A percentile compares a stretch with the other conserved stretches of the same genome.
phyloP scores from a whole-genome alignment of 2,329 filamentous ascomycete species.

The Claviceps digitariae region DNA sequence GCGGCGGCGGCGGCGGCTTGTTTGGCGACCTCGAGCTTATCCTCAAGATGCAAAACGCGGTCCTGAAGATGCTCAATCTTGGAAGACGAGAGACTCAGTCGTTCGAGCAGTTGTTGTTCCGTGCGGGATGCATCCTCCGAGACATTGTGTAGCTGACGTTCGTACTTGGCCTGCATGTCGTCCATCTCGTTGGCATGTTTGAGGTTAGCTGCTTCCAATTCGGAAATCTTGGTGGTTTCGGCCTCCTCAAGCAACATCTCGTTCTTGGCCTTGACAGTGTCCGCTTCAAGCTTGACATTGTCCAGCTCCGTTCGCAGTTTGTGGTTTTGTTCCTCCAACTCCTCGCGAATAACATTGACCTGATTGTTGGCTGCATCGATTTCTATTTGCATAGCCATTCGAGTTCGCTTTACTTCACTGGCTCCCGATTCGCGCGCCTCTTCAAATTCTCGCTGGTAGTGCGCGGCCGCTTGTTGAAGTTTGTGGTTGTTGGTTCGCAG shows the following conservation, averaged over 20 bases:
- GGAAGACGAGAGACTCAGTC: conserved; percentile 67
- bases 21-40: conserved; percentile 81
- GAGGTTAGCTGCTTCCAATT: conserved; percentile 34
- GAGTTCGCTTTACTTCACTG: conserved; percentile 68
- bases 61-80: conserved; percentile 80
- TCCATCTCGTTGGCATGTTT: conserved; percentile 59
- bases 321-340: conserved; percentile 66
- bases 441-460: conserved; percentile 69
- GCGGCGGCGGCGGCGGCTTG: conserved; percentile 75
- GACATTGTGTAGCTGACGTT: conserved; percentile 57
- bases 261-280: conserved; percentile 66
- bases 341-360: conserved; percentile 68
- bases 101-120: conserved; percentile 69
- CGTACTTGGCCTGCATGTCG: conserved; percentile 62
- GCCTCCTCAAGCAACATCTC: conserved; percentile 79
- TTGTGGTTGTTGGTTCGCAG: conserved; percentile 55
- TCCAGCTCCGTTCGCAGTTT: conserved; percentile 65
- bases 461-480: conserved; percentile 53
- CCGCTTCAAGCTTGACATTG: conserved; percentile 61
- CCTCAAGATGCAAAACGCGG: conserved; percentile 70
- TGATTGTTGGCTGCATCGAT: conserved; percentile 75
- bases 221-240: conserved; percentile 50
- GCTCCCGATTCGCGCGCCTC: conserved; percentile 70
- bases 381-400: conserved; percentile 65
- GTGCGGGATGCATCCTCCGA: conserved; percentile 70